Evolutionary conservation across 1,284 basidiomycete species (phyloP).

Genomic region (Naganishia cerealis): DNA sequence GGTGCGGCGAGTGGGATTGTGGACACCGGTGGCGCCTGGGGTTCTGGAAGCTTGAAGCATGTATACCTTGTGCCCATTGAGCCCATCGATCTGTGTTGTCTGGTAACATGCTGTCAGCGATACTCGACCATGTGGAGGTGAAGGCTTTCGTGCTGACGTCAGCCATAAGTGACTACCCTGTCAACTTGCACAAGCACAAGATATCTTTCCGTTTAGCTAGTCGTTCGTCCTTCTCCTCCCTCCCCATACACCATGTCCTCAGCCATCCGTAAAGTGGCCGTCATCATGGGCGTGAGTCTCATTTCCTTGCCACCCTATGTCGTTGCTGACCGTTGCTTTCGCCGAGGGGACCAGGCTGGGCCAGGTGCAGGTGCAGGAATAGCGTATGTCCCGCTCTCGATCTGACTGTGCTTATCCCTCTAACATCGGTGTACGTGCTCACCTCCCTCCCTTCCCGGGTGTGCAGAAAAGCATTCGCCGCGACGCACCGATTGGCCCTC

Average conservation of each 20-base stretch:
- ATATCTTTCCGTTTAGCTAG: too few species aligned
- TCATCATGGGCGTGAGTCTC: slow-evolving; percentile 27
- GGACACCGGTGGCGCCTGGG: too few species aligned
- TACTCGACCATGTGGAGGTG: too few species aligned
- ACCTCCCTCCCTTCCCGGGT: background rate
- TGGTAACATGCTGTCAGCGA: too few species aligned
- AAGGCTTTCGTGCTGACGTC: too few species aligned
- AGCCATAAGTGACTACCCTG: too few species aligned
- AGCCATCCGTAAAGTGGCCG: slow-evolving; percentile 25
- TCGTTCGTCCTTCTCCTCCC: too few species aligned
- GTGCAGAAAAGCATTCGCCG: slow-evolving; percentile 41
- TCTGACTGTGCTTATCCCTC: background rate
- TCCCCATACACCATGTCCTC: background rate
- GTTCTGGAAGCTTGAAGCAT: too few species aligned
- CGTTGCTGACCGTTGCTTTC: background rate
- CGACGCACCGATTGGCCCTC: slow-evolving; percentile 48
- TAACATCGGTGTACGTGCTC: background rate
- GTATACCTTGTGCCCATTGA: too few species aligned
- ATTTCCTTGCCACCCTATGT: background rate
- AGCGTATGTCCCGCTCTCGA: slow-evolving; percentile 25
- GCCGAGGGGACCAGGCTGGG: slow-evolving; percentile 6
- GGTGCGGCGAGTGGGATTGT: too few species aligned
- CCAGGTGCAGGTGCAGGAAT: slow-evolving; percentile 35
- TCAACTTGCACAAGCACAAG: too few species aligned
- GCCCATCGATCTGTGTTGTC: too few species aligned